Evolutionary conservation across 2,329 filamentous ascomycete species (phyloP).

Genomic region (Keithomyces neogunnii): DNA sequence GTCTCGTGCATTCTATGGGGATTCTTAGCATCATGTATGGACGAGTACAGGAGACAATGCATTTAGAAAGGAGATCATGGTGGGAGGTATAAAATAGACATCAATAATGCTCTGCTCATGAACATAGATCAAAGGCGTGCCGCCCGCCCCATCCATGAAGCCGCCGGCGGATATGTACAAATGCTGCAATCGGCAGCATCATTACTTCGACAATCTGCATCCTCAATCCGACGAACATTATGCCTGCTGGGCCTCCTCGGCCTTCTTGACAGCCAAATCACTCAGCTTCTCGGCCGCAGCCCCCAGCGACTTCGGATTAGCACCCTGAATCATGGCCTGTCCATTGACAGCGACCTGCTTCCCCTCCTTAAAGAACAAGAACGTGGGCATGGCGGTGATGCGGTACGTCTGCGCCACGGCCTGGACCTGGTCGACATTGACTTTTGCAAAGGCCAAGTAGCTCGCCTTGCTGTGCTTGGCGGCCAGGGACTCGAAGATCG

Average conservation of each 20-base stretch:
- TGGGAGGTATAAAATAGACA: no score
- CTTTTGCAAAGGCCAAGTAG: constrained; percentile 12
- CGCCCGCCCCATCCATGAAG: not conserved
- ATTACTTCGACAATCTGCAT: not conserved
- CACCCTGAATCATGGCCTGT: constrained; percentile 24
- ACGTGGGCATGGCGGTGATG: constrained; percentile 90
- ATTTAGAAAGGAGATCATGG: no score
- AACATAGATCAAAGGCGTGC: no score
- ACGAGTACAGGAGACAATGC: not conserved
- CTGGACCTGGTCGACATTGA: constrained; percentile 17
- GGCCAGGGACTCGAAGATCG: constrained; percentile 42
- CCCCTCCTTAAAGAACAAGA: constrained; percentile 77
- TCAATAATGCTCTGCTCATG: not conserved
- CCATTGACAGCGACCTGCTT: constrained; percentile 23
- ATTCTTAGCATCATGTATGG: not conserved
- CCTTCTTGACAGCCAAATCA: constrained; percentile 24
- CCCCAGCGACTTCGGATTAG: constrained; percentile 20
- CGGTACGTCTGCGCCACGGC: constrained; percentile 54
- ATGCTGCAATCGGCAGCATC: not conserved
- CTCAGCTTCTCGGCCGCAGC: constrained; percentile 29
- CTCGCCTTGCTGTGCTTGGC: constrained; percentile 13
- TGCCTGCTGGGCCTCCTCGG: constrained; percentile 10
- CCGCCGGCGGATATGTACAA: not conserved
- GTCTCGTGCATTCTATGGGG: not conserved
- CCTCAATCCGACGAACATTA: not conserved